Evolutionary conservation across 768 basidiomycete species (phyloP).

Genomic region (Boletus reticuloceps): DNA sequence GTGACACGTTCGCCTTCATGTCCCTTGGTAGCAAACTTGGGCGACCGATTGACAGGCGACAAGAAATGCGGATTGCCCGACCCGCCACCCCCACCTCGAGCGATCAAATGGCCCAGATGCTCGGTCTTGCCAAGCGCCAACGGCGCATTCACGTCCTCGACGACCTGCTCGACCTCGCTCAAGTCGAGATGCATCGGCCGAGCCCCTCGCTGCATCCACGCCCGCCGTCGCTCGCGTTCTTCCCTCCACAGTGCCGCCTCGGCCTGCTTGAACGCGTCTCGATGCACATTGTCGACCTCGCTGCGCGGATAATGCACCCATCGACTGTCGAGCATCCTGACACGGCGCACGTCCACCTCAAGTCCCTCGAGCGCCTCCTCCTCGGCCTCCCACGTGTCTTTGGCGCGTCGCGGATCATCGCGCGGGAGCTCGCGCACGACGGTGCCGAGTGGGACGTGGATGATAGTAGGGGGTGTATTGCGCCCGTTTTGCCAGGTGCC

Average conservation of each 20-base stretch:
- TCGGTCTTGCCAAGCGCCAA: slow-evolving; percentile 56
- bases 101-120: slow-evolving; percentile 61
- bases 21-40: slow-evolving; percentile 84
- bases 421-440: slow-evolving; percentile 74
- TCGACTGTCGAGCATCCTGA: slow-evolving; percentile 59
- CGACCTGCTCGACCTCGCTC: slow-evolving; percentile 44
- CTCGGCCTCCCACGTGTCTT: slow-evolving; percentile 73
- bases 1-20: slow-evolving; percentile 69
- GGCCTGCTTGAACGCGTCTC: slow-evolving; percentile 70
- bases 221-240: slow-evolving; percentile 57
- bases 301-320: slow-evolving; percentile 82
- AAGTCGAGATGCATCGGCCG: slow-evolving; percentile 60
- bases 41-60: slow-evolving; percentile 65
- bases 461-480: slow-evolving; percentile 65
- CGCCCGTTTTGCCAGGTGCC: slow-evolving; percentile 89
- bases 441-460: slow-evolving; percentile 88
- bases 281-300: slow-evolving; percentile 57
- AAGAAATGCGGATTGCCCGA: slow-evolving; percentile 88
- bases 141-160: slow-evolving; percentile 44
- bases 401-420: slow-evolving; percentile 61
- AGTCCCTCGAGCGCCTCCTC: slow-evolving; percentile 55
- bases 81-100: slow-evolving; percentile 77
- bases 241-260: slow-evolving; percentile 58
- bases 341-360: slow-evolving; percentile 42
- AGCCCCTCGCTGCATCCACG: slow-evolving; percentile 40